A percentile compares a stretch with the other conserved stretches of the same genome.
Conservation (phyloP, 495 filamentous ascomycete species). For the Penicillium bovifimosum region DNA sequence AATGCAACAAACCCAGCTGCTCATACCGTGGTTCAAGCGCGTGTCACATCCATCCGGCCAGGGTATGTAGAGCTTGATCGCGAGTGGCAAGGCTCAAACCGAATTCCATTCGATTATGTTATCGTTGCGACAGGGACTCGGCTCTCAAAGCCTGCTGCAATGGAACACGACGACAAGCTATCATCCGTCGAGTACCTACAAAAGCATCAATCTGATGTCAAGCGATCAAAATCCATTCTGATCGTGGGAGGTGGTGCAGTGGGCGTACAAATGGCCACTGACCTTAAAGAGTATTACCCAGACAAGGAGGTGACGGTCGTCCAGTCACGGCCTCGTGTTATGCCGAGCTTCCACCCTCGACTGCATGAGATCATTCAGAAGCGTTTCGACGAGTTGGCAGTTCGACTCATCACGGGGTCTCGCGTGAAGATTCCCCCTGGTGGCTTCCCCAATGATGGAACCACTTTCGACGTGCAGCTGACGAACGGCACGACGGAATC, state of each 20-base stretch:
- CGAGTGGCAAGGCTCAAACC: conserved; percentile 38
- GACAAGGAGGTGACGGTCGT: conserved; percentile 54
- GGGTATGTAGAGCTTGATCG: conserved; percentile 43
- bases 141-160: conserved; percentile 40
- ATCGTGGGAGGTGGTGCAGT: conserved; percentile 59
- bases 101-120: conserved; percentile 44
- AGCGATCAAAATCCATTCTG: conserved; percentile 40
- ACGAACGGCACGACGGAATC: conserved; percentile 31
- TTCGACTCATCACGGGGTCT: conserved; percentile 34
- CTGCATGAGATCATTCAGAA: conserved; percentile 44
- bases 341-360: conserved; percentile 46
- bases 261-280: conserved; percentile 55
- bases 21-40: conserved; percentile 38
- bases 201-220: conserved; percentile 32
- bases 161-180: conserved; percentile 42
- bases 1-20: conserved; percentile 20
- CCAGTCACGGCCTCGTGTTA: conserved; percentile 49
- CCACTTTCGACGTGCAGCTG: conserved; percentile 26
- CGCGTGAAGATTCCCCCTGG: conserved; percentile 27
- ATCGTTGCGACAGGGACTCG: conserved; percentile 45
- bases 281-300: conserved; percentile 53
- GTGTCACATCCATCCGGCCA: conserved; percentile 35
- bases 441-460: conserved; percentile 30
- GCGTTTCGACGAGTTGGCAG: conserved; percentile 37
- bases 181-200: conserved; percentile 37